Conservation (phyloP, 2,329 filamentous ascomycete species). For the Epichloe amarillans region DNA sequence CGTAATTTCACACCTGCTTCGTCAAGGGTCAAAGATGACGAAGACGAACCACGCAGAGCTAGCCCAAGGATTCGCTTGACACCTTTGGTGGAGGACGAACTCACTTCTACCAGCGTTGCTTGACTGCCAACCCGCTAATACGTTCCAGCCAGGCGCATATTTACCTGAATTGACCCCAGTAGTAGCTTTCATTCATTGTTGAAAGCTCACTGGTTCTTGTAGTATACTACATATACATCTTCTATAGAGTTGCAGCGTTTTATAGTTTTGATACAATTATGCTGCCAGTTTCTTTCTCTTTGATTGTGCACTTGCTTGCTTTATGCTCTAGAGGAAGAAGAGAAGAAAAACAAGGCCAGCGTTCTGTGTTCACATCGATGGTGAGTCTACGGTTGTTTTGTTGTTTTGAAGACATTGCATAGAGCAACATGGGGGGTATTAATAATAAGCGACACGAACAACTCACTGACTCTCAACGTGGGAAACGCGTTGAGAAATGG, state of each 20-base stretch:
- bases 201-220: not conserved
- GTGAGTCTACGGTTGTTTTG: too few species aligned
- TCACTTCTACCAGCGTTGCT: not conserved
- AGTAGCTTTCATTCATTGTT: not conserved
- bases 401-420: too few species aligned
- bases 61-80: slow-evolving; percentile 14
- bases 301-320: too few species aligned
- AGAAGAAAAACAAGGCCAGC: too few species aligned
- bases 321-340: too few species aligned
- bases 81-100: slow-evolving; percentile 7
- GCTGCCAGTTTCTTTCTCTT: not conserved
- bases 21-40: slow-evolving; percentile 31
- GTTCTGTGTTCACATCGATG: too few species aligned
- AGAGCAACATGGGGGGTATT: too few species aligned
- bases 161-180: not conserved
- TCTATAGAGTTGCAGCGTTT: not conserved
- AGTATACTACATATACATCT: not conserved
- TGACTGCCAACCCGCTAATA: not conserved
- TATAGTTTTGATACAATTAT: not conserved
- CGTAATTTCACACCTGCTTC: slow-evolving; percentile 34
- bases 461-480: too few species aligned
- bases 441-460: too few species aligned
- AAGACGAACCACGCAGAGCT: slow-evolving; percentile 28
- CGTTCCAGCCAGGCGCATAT: not conserved
- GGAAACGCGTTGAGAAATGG: too few species aligned